Conservation (phyloP, 1,284 basidiomycete genomes). For the Trichosporon sp. region DNA sequence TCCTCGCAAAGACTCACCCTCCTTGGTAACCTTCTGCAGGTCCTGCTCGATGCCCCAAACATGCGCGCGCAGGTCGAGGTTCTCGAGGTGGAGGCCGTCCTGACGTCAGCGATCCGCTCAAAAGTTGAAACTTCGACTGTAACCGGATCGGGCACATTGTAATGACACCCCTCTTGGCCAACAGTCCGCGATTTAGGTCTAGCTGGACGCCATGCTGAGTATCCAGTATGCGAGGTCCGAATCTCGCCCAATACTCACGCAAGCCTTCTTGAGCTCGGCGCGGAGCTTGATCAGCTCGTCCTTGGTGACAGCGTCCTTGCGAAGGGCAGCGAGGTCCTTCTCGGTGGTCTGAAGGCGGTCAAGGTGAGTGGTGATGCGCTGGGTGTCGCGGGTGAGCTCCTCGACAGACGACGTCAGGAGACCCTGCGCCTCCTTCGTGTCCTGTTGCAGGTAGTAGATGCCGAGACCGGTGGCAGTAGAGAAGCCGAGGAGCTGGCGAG, state of each 20-base stretch:
- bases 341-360: slow-evolving; percentile 79
- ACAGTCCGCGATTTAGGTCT: no score
- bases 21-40: slow-evolving; percentile 42
- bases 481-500: slow-evolving; percentile 59
- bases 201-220: background rate
- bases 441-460: slow-evolving; percentile 79
- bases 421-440: slow-evolving; percentile 79
- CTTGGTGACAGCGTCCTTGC: slow-evolving; percentile 62
- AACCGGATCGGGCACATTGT: background rate
- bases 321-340: slow-evolving; percentile 73
- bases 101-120: slow-evolving; percentile 17
- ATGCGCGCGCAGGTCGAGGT: slow-evolving; percentile 47
- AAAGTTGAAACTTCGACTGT: background rate
- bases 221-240: background rate
- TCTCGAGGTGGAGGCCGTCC: slow-evolving; percentile 48
- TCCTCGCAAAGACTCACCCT: slow-evolving; percentile 31
- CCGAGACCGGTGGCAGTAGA: slow-evolving; percentile 52
- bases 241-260: slow-evolving; percentile 45
- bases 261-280: slow-evolving; percentile 76
- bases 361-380: slow-evolving; percentile 77
- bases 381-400: slow-evolving; percentile 74
- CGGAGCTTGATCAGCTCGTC: slow-evolving; percentile 70
- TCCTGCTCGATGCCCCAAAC: slow-evolving; percentile 50
- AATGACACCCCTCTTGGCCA: no score
- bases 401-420: slow-evolving; percentile 78